Evolutionary conservation across 2,329 filamentous ascomycete species (phyloP).

Genomic region (Dactylellina cionopaga): DNA sequence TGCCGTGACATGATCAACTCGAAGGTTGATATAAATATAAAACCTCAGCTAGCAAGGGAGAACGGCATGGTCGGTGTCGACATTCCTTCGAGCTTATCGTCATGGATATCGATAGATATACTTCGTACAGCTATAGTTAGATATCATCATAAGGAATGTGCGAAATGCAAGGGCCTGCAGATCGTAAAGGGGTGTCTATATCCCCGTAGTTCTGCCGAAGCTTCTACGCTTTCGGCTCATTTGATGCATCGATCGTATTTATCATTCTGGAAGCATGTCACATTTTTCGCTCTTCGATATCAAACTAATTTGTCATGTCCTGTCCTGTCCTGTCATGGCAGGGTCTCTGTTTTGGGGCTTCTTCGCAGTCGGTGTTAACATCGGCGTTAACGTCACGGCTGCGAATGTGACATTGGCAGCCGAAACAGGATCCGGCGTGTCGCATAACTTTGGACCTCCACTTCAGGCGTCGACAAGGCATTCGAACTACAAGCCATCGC

Average conservation of each 20-base stretch:
- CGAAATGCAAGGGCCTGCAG: conserved; percentile 33
- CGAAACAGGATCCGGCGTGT: conserved; percentile 50
- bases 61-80: conserved; percentile 1
- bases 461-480: conserved; percentile 6
- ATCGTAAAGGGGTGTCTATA: conserved; percentile 12
- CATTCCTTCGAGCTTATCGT: conserved; percentile 18
- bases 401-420: not conserved
- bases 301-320: no score
- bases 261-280: not conserved
- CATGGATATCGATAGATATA: conserved; percentile 18
- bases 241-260: conserved; percentile 20
- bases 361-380: not conserved
- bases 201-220: conserved; percentile 27
- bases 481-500: not conserved
- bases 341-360: no score
- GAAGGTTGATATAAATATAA: not conserved
- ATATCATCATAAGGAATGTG: not conserved
- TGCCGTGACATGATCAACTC: conserved; percentile 3
- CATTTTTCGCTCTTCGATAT: not conserved
- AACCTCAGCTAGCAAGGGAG: conserved; percentile 10
- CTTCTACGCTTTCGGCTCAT: conserved; percentile 33
- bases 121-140: no score
- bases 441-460: conserved; percentile 35
- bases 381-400: conserved; percentile 16
- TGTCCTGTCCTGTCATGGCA: not conserved